These are phyloP conservation scores for Marsdenia floribunda DNA, from an alignment of 257 asterid genomes.

Conservation along the genomic window DNA sequence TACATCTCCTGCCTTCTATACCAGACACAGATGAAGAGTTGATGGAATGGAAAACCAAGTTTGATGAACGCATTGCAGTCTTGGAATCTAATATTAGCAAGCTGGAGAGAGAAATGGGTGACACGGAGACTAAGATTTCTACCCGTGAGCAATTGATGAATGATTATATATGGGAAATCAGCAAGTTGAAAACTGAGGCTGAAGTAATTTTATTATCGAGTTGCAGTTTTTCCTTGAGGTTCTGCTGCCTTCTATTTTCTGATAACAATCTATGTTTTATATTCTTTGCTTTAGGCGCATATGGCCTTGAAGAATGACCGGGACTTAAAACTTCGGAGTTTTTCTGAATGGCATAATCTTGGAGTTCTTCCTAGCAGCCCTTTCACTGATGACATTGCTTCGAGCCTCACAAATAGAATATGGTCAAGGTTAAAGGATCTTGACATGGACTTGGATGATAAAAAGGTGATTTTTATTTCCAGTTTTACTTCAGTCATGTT, in stretches of 20 bases:
- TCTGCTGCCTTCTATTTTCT: conserved; percentile 14
- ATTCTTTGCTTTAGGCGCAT: conserved; percentile 48
- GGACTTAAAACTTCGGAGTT: conserved; percentile 45
- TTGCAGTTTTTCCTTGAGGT: conserved; percentile 18
- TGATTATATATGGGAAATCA: conserved; percentile 43
- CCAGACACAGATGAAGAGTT: conserved; percentile 93
- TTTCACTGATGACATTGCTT: conserved; percentile 66
- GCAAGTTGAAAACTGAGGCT: conserved; percentile 69
- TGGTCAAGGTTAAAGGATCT: conserved; percentile 49
- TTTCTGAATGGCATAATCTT: conserved; percentile 60
- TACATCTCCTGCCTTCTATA: conserved; percentile 10
- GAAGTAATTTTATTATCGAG: conserved; percentile 42
- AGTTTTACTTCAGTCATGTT: conserved; percentile 6
- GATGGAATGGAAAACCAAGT: conserved; percentile 86
- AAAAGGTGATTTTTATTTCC: conserved; percentile 51
- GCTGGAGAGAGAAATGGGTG: conserved; percentile 64
- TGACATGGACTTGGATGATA: conserved; percentile 55
- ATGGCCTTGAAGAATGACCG: conserved; percentile 64
- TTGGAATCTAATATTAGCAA: conserved; percentile 52
- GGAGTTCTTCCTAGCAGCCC: conserved; percentile 61
- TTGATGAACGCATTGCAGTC: conserved; percentile 63
- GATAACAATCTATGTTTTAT: conserved; percentile 15
- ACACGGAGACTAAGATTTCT: conserved; percentile 46
- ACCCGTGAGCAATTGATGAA: conserved; percentile 32
- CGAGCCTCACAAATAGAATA: conserved; percentile 56